These are phyloP conservation scores for Sporothrix inflata DNA, from an alignment of 2,329 filamentous ascomycete species.

Conservation along the genomic window DNA sequence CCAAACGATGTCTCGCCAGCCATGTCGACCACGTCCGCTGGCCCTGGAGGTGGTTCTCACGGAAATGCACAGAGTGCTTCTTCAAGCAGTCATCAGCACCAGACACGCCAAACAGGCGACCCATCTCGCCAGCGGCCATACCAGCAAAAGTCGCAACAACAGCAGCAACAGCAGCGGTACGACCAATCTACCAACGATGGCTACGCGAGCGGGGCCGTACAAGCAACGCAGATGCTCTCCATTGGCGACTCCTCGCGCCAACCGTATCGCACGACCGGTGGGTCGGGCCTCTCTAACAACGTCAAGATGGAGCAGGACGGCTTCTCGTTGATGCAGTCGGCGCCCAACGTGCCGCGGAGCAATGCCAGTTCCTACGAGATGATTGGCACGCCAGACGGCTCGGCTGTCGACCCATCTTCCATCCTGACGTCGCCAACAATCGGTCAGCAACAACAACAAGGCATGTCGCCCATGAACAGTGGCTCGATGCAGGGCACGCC, in stretches of 20 bases:
- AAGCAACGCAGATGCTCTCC: slow-evolving; percentile 22
- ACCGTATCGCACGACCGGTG: slow-evolving; percentile 35
- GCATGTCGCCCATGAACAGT: slow-evolving; percentile 26
- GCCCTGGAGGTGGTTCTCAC: slow-evolving; percentile 20
- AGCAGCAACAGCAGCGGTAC: slow-evolving; percentile 33
- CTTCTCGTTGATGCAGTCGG: slow-evolving; percentile 46
- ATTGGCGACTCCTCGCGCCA: slow-evolving; percentile 31
- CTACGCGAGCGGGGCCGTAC: slow-evolving; percentile 29
- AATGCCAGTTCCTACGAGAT: slow-evolving; percentile 44
- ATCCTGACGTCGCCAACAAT: slow-evolving; percentile 51
- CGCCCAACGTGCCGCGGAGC: slow-evolving; percentile 47
- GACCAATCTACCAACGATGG: slow-evolving; percentile 16
- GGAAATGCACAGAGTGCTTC: background rate
- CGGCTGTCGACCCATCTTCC: slow-evolving; percentile 43
- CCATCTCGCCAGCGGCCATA: slow-evolving; percentile 40
- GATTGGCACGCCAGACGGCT: slow-evolving; percentile 34
- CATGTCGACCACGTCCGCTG: slow-evolving; percentile 33
- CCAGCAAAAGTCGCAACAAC: slow-evolving; percentile 13
- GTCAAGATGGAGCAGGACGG: slow-evolving; percentile 47
- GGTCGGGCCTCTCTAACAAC: slow-evolving; percentile 34
- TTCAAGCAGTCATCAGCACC: slow-evolving; percentile 28
- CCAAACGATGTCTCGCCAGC: slow-evolving; percentile 24
- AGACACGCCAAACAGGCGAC: slow-evolving; percentile 23
- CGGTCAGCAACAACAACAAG: slow-evolving; percentile 23
- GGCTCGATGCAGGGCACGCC: slow-evolving; percentile 30